These are phyloP conservation scores for Pulveroboletus sp. DNA, from an alignment of 768 basidiomycete genomes.

Conservation along the genomic window DNA sequence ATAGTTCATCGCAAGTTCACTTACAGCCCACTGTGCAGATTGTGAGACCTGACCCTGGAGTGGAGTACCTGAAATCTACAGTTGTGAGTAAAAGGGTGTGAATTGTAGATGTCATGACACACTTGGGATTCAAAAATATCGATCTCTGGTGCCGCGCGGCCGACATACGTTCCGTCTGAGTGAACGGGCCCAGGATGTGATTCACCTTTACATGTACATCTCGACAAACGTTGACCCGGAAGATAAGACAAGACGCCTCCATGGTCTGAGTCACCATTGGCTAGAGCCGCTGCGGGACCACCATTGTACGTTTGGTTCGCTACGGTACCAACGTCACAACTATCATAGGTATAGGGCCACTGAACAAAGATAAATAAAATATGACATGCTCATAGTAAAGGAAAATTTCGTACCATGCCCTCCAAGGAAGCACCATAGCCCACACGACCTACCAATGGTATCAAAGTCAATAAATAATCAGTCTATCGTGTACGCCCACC, in stretches of 20 bases:
- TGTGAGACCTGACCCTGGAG: constrained; percentile 66
- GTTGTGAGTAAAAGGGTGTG: constrained; percentile 10
- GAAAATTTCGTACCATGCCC: constrained; percentile 53
- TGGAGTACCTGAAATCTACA: constrained; percentile 34
- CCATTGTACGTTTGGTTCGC: constrained; percentile 77
- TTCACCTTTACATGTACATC: constrained; percentile 85
- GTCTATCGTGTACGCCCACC: constrained; percentile 32
- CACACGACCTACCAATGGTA: constrained; percentile 52
- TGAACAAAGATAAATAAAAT: constrained; percentile 18
- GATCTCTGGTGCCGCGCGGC: constrained; percentile 83
- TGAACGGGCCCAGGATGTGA: constrained; percentile 84
- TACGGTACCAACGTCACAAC: constrained; percentile 91
- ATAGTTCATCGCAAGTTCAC: constrained; percentile 20
- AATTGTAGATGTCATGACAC: constrained; percentile 8
- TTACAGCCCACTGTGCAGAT: constrained; percentile 76
- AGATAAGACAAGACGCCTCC: constrained; percentile 69
- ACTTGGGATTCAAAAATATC: constrained; percentile 87
- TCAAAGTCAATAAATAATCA: background rate
- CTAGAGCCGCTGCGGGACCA: constrained; percentile 53
- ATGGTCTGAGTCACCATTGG: constrained; percentile 52
- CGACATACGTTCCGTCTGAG: constrained; percentile 71
- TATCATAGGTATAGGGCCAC: constrained; percentile 83
- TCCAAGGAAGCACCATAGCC: constrained; percentile 86
- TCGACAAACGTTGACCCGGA: constrained; percentile 80
- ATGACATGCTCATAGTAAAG: background rate